These are phyloP conservation scores for Phaeolepiota aurea DNA, from an alignment of 768 basidiomycete genomes.

Conservation along the genomic window DNA sequence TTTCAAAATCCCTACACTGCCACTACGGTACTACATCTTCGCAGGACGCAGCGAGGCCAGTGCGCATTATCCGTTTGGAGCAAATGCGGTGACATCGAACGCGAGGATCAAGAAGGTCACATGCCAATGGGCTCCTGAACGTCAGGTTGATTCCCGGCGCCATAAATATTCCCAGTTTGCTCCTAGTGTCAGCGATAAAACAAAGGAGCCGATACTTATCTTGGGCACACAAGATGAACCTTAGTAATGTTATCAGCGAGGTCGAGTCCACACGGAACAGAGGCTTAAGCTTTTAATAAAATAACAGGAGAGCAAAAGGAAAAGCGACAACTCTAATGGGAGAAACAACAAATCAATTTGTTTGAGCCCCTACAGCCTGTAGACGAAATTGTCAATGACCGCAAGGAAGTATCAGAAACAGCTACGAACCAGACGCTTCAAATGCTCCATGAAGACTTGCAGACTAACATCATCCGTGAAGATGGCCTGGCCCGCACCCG, in stretches of 20 bases:
- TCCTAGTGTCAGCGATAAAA: too few relatives aligned
- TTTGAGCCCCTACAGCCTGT: conserved; percentile 64
- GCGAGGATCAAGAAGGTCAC: too few relatives aligned
- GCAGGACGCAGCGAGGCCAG: too few relatives aligned
- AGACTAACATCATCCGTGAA: conserved; percentile 98
- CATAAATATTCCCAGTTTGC: neutral
- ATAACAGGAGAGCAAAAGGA: neutral
- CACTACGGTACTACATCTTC: too few relatives aligned
- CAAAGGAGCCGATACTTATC: neutral
- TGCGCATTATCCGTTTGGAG: too few relatives aligned
- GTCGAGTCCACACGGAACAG: neutral
- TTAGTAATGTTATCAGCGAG: neutral
- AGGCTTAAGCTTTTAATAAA: neutral
- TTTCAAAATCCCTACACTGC: too few relatives aligned
- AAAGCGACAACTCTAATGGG: neutral
- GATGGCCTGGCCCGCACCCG: conserved; percentile 79
- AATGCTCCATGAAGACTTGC: conserved; percentile 96
- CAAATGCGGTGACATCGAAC: too few relatives aligned
- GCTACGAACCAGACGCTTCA: conserved; percentile 77
- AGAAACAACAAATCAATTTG: conserved; percentile 31
- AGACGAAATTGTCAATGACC: conserved; percentile 2
- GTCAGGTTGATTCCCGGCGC: too few relatives aligned
- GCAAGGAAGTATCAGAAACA: neutral
- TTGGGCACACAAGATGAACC: neutral
- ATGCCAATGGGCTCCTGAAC: too few relatives aligned